These are phyloP conservation scores for Phlebiopsis flavidoalba DNA, from an alignment of 768 basidiomycete species.

Conservation along the genomic window DNA sequence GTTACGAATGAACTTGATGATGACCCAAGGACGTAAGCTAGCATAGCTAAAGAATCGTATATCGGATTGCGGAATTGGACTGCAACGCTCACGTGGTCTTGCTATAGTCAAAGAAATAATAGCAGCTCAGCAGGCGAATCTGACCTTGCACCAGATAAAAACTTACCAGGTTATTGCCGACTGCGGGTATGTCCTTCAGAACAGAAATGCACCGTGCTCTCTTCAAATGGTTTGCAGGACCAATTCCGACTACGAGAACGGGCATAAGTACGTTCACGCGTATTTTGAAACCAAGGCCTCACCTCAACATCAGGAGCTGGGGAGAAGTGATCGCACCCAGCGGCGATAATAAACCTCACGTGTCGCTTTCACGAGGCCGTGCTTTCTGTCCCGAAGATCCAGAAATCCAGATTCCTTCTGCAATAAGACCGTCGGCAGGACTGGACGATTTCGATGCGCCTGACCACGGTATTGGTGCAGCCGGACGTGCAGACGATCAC, in stretches of 20 bases:
- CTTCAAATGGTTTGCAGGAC: neutral
- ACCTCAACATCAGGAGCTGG: constrained; percentile 1
- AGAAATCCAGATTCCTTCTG: neutral
- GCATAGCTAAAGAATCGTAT: neutral
- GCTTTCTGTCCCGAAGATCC: too few species aligned
- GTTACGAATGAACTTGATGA: neutral
- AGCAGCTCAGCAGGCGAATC: neutral
- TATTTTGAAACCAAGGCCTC: neutral
- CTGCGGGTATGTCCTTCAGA: neutral
- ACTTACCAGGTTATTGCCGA: neutral
- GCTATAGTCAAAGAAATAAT: neutral
- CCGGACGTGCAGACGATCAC: neutral
- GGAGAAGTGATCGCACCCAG: neutral
- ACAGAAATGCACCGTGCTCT: neutral
- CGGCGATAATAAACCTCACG: neutral
- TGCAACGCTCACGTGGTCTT: constrained; percentile 1
- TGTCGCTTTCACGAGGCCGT: neutral
- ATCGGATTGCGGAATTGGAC: neutral
- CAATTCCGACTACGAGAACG: neutral
- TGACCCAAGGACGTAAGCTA: neutral
- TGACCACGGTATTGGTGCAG: neutral
- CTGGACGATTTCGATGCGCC: neutral
- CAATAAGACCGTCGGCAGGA: neutral
- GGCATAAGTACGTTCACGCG: neutral
- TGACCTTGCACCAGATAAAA: neutral